Conservation (phyloP, 176 grass and related monocot genomes). For the Eragrostis curvula region DNA sequence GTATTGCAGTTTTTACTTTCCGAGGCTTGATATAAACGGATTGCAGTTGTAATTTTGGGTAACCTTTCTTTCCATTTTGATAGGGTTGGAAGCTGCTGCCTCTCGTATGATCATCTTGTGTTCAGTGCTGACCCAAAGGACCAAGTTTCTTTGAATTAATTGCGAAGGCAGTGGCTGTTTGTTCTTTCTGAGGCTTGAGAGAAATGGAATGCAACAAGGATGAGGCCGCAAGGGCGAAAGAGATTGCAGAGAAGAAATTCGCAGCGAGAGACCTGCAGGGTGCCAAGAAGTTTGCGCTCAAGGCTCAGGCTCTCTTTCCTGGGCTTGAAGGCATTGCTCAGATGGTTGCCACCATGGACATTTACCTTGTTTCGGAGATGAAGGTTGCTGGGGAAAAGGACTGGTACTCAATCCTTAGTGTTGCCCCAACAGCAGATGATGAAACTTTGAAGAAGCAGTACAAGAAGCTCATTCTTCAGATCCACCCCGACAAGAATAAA, state of each 20-base stretch:
- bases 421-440: not conserved
- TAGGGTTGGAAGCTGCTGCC: not conserved
- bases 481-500: constrained; percentile 42
- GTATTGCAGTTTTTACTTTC: not conserved
- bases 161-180: not conserved
- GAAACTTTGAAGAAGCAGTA: constrained; percentile 27
- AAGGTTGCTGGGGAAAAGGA: constrained; percentile 31
- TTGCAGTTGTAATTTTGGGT: not conserved
- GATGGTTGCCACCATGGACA: constrained; percentile 36
- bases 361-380: constrained; percentile 35
- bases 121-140: not conserved
- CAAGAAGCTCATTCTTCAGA: constrained; percentile 30
- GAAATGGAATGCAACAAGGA: constrained; percentile 51
- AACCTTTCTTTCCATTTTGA: constrained; percentile 26
- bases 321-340: constrained; percentile 33
- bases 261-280: constrained; percentile 13
- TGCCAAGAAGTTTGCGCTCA: constrained; percentile 42
- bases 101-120: not conserved
- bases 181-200: not conserved
- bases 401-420: constrained; percentile 33
- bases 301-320: constrained; percentile 35
- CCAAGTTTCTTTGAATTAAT: not conserved
- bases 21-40: not conserved
- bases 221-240: constrained; percentile 39
- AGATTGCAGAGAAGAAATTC: constrained; percentile 34